Evolutionary conservation across 176 grass and related monocot genomes (phyloP).

Genomic region (barley (Hordeum vulgare)): MorexV3_pseudomolecules_assembly NC_058521.1:396408100-396408599

Average conservation of each 20-base stretch:
- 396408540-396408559: neutral
- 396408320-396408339: neutral
- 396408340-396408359: neutral
- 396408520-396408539: neutral
- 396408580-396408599: neutral
- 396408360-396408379: neutral
- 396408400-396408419: neutral
- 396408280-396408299: neutral
- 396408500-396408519: neutral
- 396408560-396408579: neutral
- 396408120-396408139: neutral
- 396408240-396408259: constrained; percentile 85
- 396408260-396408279: constrained; percentile 16
- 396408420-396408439: neutral
- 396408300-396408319: neutral
- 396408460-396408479: neutral
- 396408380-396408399: neutral
- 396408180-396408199: constrained; percentile 30
- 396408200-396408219: constrained; percentile 66
- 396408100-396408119: constrained; percentile 45
- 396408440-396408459: neutral
- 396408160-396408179: neutral
- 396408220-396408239: constrained; percentile 65
- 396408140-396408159: neutral
- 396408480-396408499: neutral